Percentiles rank a stretch among this genome's conserved stretches.
phyloP scores from a whole-genome alignment of 495 filamentous ascomycete species.

The Entonaema liquescens region DNA sequence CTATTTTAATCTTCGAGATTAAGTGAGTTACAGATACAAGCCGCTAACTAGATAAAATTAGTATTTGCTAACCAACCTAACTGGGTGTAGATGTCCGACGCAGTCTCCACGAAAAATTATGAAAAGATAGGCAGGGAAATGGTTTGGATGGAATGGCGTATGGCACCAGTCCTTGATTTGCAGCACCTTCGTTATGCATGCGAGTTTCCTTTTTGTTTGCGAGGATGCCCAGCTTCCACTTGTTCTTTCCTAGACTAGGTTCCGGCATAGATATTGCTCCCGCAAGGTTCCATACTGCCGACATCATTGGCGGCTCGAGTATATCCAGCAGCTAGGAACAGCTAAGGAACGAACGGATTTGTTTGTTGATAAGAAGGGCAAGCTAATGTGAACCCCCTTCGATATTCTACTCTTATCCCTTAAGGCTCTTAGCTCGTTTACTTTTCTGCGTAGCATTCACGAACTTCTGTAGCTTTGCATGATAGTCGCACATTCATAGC shows the following conservation, averaged over 20 bases:
- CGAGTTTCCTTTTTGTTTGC: constrained; percentile 12
- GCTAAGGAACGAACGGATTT: background rate
- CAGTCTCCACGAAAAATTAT: background rate
- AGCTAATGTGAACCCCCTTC: background rate
- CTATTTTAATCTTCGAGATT: background rate
- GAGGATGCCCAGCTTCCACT: background rate
- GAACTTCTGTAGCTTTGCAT: background rate
- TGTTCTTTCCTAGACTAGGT: background rate
- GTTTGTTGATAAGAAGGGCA: background rate
- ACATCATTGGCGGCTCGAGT: background rate
- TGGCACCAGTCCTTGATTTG: background rate
- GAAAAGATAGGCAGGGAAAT: constrained; percentile 2
- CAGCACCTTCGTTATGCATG: background rate
- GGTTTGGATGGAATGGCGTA: background rate
- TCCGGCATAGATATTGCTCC: background rate
- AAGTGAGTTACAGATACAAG: constrained; percentile 11
- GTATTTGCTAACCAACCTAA: background rate
- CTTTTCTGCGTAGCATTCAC: background rate
- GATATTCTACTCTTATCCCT: background rate
- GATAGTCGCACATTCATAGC: background rate
- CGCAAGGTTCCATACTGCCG: background rate
- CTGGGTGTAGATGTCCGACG: background rate
- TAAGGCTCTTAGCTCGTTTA: background rate
- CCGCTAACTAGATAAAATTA: background rate
- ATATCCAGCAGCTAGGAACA: background rate